These are phyloP conservation scores for Sclerotinia glacialis DNA, from an alignment of 2,329 filamentous ascomycete species.

Conservation along the genomic window DNA sequence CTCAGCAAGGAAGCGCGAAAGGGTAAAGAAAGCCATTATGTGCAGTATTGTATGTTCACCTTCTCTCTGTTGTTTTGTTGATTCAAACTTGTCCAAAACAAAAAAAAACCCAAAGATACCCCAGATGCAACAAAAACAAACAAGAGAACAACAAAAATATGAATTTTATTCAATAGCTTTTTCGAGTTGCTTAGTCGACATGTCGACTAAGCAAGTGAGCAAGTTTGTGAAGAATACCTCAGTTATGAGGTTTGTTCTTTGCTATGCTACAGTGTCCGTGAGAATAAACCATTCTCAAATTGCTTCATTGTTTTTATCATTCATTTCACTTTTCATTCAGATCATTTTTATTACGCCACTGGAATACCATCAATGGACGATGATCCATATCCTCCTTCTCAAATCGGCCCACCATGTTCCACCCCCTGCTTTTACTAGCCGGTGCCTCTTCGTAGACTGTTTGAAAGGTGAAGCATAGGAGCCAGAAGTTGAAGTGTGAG, in stretches of 20 bases:
- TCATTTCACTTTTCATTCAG: neutral
- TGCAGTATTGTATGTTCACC: neutral
- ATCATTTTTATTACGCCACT: neutral
- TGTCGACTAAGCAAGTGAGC: neutral
- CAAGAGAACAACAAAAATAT: neutral
- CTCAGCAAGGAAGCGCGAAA: neutral
- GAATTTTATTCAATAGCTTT: neutral
- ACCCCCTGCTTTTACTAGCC: neutral
- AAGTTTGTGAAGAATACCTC: neutral
- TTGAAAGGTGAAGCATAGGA: no score
- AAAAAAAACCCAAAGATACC: neutral
- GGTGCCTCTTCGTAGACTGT: fast-evolving
- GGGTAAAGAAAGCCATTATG: neutral
- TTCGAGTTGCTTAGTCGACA: neutral
- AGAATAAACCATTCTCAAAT: neutral
- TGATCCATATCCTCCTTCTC: neutral
- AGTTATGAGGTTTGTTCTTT: neutral
- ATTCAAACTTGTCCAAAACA: neutral
- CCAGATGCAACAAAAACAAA: neutral
- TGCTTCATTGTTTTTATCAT: no score
- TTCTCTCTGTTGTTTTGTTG: neutral
- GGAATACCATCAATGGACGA: neutral
- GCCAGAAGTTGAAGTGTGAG: no score
- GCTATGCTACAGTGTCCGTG: no score
- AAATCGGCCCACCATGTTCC: neutral